Percentiles rank a stretch among this genome's conserved stretches.
Evolutionary conservation across 257 asterid species (phyloP).

Genomic region (Capsicum rhomboideum): DNA sequence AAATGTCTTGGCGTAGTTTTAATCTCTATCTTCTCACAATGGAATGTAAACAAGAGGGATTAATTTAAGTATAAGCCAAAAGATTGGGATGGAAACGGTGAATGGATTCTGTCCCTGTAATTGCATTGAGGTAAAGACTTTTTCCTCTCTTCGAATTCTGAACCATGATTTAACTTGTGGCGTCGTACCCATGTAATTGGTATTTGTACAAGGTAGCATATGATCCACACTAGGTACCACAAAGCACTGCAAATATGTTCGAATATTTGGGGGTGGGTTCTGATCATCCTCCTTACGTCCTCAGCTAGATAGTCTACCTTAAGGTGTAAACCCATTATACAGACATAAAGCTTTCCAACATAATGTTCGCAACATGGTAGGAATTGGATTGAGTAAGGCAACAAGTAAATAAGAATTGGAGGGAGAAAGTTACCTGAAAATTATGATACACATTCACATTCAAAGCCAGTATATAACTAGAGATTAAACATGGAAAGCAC

Average conservation of each 20-base stretch:
- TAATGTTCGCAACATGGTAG: neutral
- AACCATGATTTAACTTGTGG: neutral
- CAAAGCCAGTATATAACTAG: constrained; percentile 8
- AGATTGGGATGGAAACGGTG: neutral
- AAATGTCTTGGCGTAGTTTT: neutral
- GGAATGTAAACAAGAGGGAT: neutral
- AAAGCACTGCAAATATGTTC: neutral
- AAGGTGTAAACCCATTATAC: neutral
- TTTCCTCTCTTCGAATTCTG: neutral
- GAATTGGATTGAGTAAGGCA: neutral
- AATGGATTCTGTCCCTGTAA: neutral
- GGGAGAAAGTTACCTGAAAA: neutral
- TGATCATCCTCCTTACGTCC: neutral
- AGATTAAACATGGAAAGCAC: constrained; percentile 2
- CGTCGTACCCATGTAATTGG: neutral
- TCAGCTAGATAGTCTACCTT: neutral
- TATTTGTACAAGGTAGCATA: neutral
- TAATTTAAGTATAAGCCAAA: neutral
- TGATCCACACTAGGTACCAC: neutral
- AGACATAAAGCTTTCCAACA: neutral
- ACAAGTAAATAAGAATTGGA: neutral
- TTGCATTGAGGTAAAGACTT: neutral
- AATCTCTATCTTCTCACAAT: neutral
- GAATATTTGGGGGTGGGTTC: neutral
- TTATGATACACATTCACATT: constrained; percentile 13